These are phyloP conservation scores for Clitoria ternatea DNA, from an alignment of 306 rosid genomes.

Conservation along the genomic window DNA sequence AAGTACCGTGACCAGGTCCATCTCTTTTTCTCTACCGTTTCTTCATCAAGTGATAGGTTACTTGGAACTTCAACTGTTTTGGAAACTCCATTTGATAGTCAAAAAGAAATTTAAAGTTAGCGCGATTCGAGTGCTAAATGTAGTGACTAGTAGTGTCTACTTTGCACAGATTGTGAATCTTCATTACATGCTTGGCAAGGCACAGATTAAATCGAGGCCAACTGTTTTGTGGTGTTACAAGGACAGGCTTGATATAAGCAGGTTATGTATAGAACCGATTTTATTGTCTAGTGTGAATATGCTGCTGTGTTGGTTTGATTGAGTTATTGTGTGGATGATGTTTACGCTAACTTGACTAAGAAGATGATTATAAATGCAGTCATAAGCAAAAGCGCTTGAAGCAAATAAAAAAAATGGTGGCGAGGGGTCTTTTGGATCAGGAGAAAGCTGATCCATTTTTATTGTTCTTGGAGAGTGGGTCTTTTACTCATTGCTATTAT, in stretches of 20 bases:
- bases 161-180: constrained; percentile 76
- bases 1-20: constrained; percentile 95
- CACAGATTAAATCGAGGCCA: constrained; percentile 70
- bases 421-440: constrained; percentile 78
- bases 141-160: neutral
- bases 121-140: constrained; percentile 15
- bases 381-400: constrained; percentile 80
- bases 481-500: constrained; percentile 68
- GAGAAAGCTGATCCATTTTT: constrained; percentile 85
- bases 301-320: neutral
- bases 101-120: neutral
- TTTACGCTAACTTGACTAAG: constrained; percentile 19
- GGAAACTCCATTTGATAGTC: neutral
- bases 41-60: neutral
- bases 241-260: constrained; percentile 93
- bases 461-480: constrained; percentile 70
- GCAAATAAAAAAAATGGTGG: constrained; percentile 64
- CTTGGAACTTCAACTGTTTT: neutral
- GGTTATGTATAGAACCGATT: constrained; percentile 30
- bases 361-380: constrained; percentile 47
- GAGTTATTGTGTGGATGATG: neutral
- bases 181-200: constrained; percentile 83
- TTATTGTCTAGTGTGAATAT: neutral
- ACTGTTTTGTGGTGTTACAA: constrained; percentile 88
- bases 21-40: neutral